phyloP scores from a whole-genome alignment of 495 filamentous ascomycete species.

The Sordaria brevicollis region DNA sequence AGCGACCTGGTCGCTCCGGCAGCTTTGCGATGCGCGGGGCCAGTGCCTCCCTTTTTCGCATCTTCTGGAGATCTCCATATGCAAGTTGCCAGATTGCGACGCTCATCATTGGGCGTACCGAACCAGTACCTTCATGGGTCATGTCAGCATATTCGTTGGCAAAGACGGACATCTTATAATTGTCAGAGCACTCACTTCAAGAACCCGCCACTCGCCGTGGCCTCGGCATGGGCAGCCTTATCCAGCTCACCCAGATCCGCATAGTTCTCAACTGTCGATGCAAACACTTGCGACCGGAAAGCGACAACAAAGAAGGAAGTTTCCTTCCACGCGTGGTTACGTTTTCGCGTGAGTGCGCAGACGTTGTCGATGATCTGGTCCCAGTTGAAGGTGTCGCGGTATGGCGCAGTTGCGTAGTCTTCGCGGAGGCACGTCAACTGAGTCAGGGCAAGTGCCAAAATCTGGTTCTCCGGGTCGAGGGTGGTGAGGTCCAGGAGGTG shows the following conservation, averaged over 20 bases:
- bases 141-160: conserved; percentile 1
- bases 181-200: conserved; percentile 47
- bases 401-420: conserved; percentile 70
- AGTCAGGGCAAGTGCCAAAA: conserved; percentile 63
- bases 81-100: conserved; percentile 66
- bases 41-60: conserved; percentile 55
- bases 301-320: conserved; percentile 71
- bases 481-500: conserved; percentile 63
- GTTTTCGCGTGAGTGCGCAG: conserved; percentile 29
- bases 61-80: conserved; percentile 64
- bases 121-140: conserved; percentile 73
- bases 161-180: conserved; percentile 10
- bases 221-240: conserved; percentile 65
- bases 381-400: conserved; percentile 74
- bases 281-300: conserved; percentile 62
- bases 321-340: conserved; percentile 48
- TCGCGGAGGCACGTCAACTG: conserved; percentile 46
- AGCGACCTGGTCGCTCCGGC: conserved; percentile 37
- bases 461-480: conserved; percentile 50
- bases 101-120: conserved; percentile 51
- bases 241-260: conserved; percentile 58
- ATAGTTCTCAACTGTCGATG: conserved; percentile 40
- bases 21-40: conserved; percentile 45
- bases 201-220: conserved; percentile 66
- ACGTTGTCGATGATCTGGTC: conserved; percentile 46